Evolutionary conservation across 805 yeast species (phyloP).

Genomic region (Ogataea trehalophila): DNA sequence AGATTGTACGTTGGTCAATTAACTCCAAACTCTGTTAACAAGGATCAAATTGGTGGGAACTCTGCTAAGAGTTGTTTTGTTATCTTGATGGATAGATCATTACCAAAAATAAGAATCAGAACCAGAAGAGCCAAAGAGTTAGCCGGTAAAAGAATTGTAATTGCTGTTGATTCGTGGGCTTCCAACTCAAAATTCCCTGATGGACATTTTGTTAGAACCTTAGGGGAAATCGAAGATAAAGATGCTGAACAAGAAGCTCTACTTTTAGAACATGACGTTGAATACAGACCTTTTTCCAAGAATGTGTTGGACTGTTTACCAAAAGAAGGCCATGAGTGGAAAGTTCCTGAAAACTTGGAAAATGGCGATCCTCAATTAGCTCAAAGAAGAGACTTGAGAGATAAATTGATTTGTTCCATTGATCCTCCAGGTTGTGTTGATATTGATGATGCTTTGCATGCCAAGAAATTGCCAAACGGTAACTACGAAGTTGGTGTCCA

Average conservation of each 20-base stretch:
- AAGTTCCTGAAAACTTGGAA: constrained; percentile 63
- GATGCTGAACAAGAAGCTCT: constrained; percentile 96
- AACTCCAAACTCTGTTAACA: constrained; percentile 64
- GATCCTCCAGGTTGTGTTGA: constrained; percentile 99
- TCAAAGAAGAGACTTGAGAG: constrained; percentile 80
- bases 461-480: constrained; percentile 78
- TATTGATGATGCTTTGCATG: constrained; percentile 97
- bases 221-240: constrained; percentile 87
- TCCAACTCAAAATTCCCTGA: constrained; percentile 77
- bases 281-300: constrained; percentile 91
- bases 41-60: constrained; percentile 49
- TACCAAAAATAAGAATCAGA: constrained; percentile 81
- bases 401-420: constrained; percentile 85
- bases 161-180: constrained; percentile 93
- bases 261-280: constrained; percentile 91
- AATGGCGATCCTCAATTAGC: constrained; percentile 50
- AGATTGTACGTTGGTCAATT: constrained; percentile 93
- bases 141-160: constrained; percentile 84
- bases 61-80: constrained; percentile 79
- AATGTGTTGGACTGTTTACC: constrained; percentile 92
- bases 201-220: constrained; percentile 87
- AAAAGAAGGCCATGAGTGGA: constrained; percentile 89
- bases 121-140: constrained; percentile 83
- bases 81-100: constrained; percentile 78
- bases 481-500: constrained; percentile 97